phyloP scores from a whole-genome alignment of 768 basidiomycete genomes.

The Jaapia argillacea region DNA sequence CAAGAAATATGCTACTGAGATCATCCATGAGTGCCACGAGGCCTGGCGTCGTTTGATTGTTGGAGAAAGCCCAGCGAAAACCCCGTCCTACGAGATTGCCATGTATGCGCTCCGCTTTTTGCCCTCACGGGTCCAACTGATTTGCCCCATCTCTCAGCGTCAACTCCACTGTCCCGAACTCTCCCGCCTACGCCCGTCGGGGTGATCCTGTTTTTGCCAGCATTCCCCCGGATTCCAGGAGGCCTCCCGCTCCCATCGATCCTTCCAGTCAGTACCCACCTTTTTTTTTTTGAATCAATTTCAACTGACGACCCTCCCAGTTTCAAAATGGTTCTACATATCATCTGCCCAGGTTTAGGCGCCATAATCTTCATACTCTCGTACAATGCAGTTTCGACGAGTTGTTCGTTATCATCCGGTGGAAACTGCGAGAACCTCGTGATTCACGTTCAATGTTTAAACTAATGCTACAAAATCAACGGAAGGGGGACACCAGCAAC shows the following conservation, averaged over 20 bases:
- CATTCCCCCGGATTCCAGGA: slow-evolving; percentile 72
- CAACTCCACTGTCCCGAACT: slow-evolving; percentile 70
- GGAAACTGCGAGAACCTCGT: too few relatives aligned
- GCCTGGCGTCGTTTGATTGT: slow-evolving; percentile 91
- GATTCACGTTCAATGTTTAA: too few relatives aligned
- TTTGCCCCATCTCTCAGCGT: slow-evolving; percentile 33
- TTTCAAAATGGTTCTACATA: slow-evolving; percentile 93
- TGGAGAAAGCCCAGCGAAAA: slow-evolving; percentile 72
- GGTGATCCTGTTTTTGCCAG: slow-evolving; percentile 53
- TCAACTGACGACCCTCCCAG: slow-evolving; percentile 23
- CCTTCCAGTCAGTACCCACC: slow-evolving; percentile 58
- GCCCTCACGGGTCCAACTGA: background rate
- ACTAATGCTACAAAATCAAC: too few relatives aligned
- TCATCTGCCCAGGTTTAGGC: slow-evolving; percentile 79
- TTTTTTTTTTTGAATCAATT: background rate
- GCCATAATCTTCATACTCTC: too few relatives aligned
- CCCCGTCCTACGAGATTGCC: slow-evolving; percentile 62
- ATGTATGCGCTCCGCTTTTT: slow-evolving; percentile 49
- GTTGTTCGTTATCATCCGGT: too few relatives aligned
- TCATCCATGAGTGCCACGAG: slow-evolving; percentile 98
- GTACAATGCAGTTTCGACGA: too few relatives aligned
- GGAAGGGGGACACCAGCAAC: too few relatives aligned
- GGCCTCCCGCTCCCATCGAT: slow-evolving; percentile 83
- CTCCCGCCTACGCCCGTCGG: slow-evolving; percentile 56
- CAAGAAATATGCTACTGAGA: slow-evolving; percentile 98